A percentile compares a stretch with the other conserved stretches of the same genome.
Evolutionary conservation across 2,329 filamentous ascomycete species (phyloP).

Genomic region (Phialemoniopsis sp.): DNA sequence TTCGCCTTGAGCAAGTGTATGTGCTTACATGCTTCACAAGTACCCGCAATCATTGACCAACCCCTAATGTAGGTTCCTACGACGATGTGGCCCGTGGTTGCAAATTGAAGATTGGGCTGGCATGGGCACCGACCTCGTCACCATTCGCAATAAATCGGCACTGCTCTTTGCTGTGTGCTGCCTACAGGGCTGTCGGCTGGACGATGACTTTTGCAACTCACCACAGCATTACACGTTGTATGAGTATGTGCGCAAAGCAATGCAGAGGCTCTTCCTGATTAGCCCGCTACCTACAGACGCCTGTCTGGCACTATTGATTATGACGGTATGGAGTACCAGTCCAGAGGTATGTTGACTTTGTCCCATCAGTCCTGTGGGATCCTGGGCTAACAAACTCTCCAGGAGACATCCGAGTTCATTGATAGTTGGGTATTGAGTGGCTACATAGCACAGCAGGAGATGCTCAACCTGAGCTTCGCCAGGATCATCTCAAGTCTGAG

Average conservation of each 20-base stretch:
- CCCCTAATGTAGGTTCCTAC: not conserved
- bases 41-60: no score
- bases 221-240: not conserved
- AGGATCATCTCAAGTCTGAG: not conserved
- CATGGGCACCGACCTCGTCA: not conserved
- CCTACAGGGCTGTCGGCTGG: not conserved
- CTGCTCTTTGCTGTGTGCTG: conserved; percentile 1
- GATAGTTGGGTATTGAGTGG: not conserved
- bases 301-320: not conserved
- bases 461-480: not conserved
- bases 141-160: not conserved
- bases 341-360: not conserved
- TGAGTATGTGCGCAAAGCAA: not conserved
- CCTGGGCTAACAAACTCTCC: no score
- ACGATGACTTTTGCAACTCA: not conserved
- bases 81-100: not conserved
- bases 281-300: not conserved
- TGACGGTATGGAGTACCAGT: not conserved
- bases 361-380: not conserved
- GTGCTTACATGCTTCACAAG: no score
- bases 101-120: not conserved
- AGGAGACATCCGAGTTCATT: not conserved
- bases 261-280: not conserved
- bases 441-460: not conserved
- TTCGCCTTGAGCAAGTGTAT: not conserved